Evolutionary conservation across 805 yeast species (phyloP).

Genomic region (Metschnikowia proteae): DNA sequence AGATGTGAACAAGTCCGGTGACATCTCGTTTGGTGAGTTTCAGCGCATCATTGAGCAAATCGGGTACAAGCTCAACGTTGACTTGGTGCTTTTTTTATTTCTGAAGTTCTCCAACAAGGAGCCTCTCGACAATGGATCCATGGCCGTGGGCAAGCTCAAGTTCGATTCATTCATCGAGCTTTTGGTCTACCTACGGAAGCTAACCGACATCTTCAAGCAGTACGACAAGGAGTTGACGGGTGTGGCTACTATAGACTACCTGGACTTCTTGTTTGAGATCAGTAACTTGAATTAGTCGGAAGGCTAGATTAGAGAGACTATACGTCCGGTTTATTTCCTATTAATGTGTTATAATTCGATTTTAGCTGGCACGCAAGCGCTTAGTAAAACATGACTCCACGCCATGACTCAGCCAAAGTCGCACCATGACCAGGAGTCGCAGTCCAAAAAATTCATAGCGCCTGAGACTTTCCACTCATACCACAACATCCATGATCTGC

Average conservation of each 20-base stretch:
- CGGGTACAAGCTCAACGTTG: constrained; percentile 59
- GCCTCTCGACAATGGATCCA: constrained; percentile 18
- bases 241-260: constrained; percentile 60
- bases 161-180: constrained; percentile 83
- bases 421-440: background rate
- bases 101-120: constrained; percentile 48
- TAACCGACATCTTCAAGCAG: constrained; percentile 75
- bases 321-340: background rate
- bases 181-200: constrained; percentile 68
- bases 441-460: background rate
- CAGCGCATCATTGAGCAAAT: constrained; percentile 58
- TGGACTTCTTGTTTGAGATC: constrained; percentile 59
- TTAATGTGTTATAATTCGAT: background rate
- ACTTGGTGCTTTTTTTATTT: constrained; percentile 55
- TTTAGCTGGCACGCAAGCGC: too few relatives aligned
- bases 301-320: background rate
- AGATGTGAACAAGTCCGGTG: constrained; percentile 55
- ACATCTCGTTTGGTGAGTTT: constrained; percentile 64
- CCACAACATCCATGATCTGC: constrained; percentile 1
- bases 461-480: background rate
- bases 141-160: constrained; percentile 46
- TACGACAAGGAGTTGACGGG: constrained; percentile 76
- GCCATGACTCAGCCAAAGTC: background rate
- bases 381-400: background rate
- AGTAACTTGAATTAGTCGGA: constrained; percentile 25